Evolutionary conservation across 2,329 filamentous ascomycete species (phyloP), one percentile per base, ranked within the genome.

Genomic region (Aspergillus sp.): DNA sequence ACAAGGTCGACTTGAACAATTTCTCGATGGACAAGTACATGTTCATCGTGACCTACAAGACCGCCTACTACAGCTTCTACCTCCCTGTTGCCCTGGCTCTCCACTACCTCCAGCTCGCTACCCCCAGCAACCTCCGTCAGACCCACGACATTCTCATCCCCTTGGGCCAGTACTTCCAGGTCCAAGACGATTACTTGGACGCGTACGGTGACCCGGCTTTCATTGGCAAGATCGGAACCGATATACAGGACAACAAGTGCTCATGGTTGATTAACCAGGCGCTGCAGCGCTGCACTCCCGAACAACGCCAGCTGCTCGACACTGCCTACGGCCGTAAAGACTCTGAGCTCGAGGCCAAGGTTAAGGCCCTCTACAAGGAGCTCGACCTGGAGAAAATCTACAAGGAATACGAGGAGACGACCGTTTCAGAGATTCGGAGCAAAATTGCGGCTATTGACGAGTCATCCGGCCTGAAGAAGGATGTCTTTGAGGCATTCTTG

Each of bases 11-110:
- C 72, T 83, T 98, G 54, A 77, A 87, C 78, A 95, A 95, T 76
- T 98, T 98, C 78, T 89, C 83, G 69, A 78, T 96, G 70, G 80
- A 90, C 52, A 98, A 66, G 78, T 95, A 95, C 77, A 83, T 78
- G 61, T 98, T 97, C 78, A 98, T 98, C 64, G 93, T 98, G 73
- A 87, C 94, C 72, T 97, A 94, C 83, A 98, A 98, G 82, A 98
- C 93, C 27, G 90, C 93, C 44, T 98, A 94, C 77, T 98, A 98
- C 78, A 94, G 86, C 64, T 98, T 98, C 79, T 97, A 97, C 75
- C 85, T 98, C 9, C 93, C 93, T 49, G 89, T 98, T 47, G 91
- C 89, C 7, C 80, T 98, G 40, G 88, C 93, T 4, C 78, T 98
- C 59, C 77, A 91, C 75, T 85, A 89, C 72, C 81, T 90, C 57